Conservation (phyloP, 2,329 filamentous ascomycete species). For the Trichoderma koningiopsis region DNA sequence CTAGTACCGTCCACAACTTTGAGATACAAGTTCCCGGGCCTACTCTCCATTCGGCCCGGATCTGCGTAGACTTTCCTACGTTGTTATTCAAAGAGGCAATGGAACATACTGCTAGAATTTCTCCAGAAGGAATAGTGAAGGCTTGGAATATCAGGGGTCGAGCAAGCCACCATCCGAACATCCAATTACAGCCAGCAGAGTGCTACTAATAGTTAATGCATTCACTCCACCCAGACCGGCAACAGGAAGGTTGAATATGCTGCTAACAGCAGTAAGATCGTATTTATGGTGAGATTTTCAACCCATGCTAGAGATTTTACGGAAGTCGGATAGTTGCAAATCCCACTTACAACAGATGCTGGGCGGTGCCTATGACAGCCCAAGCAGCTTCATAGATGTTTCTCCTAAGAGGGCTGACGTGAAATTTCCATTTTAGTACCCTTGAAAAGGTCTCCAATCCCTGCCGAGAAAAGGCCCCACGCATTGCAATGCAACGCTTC, state of each 20-base stretch:
- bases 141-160: neutral
- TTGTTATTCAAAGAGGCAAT: neutral
- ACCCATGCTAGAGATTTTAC: neutral
- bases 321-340: neutral
- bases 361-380: neutral
- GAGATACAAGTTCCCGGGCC: neutral
- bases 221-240: neutral
- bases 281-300: neutral
- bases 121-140: neutral
- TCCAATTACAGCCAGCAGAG: neutral
- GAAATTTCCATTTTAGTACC: neutral
- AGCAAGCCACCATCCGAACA: neutral
- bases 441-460: neutral
- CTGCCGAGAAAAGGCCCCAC: neutral
- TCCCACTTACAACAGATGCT: neutral
- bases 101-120: neutral
- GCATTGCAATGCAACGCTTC: neutral
- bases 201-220: neutral
- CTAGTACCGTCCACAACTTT: neutral
- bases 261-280: neutral
- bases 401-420: neutral
- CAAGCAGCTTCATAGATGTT: neutral
- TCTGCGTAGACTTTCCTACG: neutral
- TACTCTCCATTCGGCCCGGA: constrained; percentile 12
- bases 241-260: neutral